A percentile compares a stretch with the other conserved stretches of the same genome.
Conservation (phyloP, 345 rosid species). For the Mallotus nudiflorus region DNA sequence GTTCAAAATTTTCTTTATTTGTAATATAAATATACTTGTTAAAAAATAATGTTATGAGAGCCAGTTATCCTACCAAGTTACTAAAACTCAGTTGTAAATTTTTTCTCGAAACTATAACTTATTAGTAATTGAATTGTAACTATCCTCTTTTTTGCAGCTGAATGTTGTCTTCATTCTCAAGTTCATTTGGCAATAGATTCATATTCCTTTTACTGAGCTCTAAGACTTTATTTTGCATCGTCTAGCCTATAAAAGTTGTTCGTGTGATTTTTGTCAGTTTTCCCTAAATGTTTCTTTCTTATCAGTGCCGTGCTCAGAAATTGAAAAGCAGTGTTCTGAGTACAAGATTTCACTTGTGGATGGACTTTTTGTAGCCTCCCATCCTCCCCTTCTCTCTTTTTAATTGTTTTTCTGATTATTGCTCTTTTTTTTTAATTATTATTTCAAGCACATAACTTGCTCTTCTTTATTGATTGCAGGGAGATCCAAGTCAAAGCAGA, state of each 20-base stretch:
- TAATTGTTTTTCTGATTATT: not conserved
- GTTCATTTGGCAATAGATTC: not conserved
- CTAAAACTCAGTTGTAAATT: too few relatives aligned
- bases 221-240: not conserved
- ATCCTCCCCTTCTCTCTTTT: too few relatives aligned
- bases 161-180: not conserved
- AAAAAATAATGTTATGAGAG: too few relatives aligned
- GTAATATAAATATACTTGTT: too few relatives aligned
- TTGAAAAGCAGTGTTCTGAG: not conserved
- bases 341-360: not conserved
- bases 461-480: constrained; percentile 36
- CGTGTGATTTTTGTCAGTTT: not conserved
- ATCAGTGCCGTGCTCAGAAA: not conserved
- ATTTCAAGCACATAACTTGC: not conserved
- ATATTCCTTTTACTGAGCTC: not conserved
- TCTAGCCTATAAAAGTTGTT: not conserved
- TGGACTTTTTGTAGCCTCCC: not conserved
- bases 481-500: constrained; percentile 31
- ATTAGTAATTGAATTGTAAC: not conserved
- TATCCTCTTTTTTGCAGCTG: not conserved
- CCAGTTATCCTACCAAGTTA: too few relatives aligned
- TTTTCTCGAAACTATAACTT: too few relatives aligned
- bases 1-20: too few relatives aligned
- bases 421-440: not conserved
- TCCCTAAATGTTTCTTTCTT: not conserved